Percentiles rank a stretch among this genome's conserved stretches.
Evolutionary conservation across 2,329 filamentous ascomycete genomes (phyloP).

Genomic region (Xylariomycetidae sp.): DNA sequence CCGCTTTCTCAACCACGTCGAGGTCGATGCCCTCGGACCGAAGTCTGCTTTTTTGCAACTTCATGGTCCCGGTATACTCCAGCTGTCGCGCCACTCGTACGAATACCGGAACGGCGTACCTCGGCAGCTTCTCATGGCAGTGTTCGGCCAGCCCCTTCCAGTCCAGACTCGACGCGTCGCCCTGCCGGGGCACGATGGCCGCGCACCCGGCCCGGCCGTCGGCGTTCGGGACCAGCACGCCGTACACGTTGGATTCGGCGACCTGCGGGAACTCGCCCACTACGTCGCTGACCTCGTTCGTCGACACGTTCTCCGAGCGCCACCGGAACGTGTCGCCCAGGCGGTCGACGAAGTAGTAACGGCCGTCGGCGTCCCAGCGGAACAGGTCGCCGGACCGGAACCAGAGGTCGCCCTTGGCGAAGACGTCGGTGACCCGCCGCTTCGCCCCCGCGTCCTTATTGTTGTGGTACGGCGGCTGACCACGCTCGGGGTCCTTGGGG

Average conservation of each 20-base stretch:
- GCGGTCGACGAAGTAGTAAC: conserved; percentile 64
- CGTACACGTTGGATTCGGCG: conserved; percentile 39
- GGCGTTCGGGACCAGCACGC: conserved; percentile 36
- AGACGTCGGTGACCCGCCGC: conserved; percentile 59
- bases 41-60: conserved; percentile 38
- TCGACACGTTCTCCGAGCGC: conserved; percentile 45
- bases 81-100: conserved; percentile 32
- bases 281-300: conserved; percentile 38
- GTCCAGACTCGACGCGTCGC: conserved; percentile 22
- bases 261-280: conserved; percentile 34
- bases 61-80: conserved; percentile 41
- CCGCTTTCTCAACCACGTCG: conserved; percentile 26
- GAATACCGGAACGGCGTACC: conserved; percentile 41
- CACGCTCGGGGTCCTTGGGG: conserved; percentile 50
- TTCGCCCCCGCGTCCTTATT: conserved; percentile 58
- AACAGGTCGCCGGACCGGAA: conserved; percentile 66
- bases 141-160: conserved; percentile 30
- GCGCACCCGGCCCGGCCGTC: conserved; percentile 40
- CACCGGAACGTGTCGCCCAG: conserved; percentile 71
- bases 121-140: conserved; percentile 32
- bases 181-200: conserved; percentile 33
- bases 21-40: conserved; percentile 38
- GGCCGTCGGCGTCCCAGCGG: conserved; percentile 53
- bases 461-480: conserved; percentile 53
- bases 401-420: conserved; percentile 62